Evolutionary conservation across 768 basidiomycete genomes (phyloP).

Genomic region (Bullera alba): DNA sequence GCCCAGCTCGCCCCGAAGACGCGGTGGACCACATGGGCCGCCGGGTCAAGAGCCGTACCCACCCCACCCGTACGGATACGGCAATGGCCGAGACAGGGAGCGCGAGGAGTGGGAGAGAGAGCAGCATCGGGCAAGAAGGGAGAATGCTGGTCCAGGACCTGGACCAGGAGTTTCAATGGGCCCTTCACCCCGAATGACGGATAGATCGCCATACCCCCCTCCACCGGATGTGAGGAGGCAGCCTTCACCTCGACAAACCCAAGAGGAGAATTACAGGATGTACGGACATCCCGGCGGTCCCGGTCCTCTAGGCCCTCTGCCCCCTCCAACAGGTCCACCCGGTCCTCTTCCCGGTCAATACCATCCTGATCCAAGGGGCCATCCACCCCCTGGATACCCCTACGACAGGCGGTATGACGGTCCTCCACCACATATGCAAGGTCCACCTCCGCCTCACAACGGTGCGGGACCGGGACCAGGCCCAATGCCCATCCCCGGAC

Average conservation of each 20-base stretch:
- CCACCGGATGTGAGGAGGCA: conserved; percentile 12
- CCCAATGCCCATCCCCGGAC: no score
- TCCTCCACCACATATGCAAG: neutral
- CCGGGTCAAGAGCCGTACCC: no score
- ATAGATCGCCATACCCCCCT: conserved; percentile 53
- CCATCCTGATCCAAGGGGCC: conserved; percentile 52
- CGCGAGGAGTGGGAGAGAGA: conserved; percentile 48
- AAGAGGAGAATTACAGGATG: conserved; percentile 1
- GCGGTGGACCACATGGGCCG: conserved; percentile 13
- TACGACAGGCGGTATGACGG: conserved; percentile 26
- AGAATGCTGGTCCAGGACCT: conserved; percentile 3
- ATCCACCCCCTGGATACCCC: conserved; percentile 4
- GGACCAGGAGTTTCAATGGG: no score
- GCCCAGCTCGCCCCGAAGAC: conserved; percentile 32
- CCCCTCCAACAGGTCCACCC: neutral
- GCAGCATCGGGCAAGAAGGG: conserved; percentile 10
- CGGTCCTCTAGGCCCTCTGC: neutral
- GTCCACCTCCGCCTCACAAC: no score
- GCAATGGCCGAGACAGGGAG: conserved; percentile 16
- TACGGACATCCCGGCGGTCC: conserved; percentile 1
- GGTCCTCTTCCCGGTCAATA: conserved; percentile 22
- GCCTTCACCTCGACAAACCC: conserved; percentile 18
- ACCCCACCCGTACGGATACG: conserved; percentile 8
- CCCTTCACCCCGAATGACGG: conserved; percentile 24
- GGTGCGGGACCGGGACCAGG: no score